Evolutionary conservation across 371 early-diverging fungal genomes (phyloP).

Genomic region (Mortierella sp.): DNA sequence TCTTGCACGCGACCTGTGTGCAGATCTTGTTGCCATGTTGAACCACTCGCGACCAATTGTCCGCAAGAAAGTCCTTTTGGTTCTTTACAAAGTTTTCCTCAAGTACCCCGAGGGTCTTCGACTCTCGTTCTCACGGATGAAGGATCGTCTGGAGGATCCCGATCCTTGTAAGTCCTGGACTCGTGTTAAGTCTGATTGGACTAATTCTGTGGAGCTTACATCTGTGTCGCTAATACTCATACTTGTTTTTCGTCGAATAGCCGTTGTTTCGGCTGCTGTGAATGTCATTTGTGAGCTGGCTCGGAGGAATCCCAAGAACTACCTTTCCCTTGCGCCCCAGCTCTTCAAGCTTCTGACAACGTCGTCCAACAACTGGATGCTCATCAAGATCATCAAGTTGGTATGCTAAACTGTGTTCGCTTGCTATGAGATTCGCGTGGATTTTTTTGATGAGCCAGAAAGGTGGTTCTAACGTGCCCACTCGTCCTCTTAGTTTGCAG

Average conservation of each 20-base stretch:
- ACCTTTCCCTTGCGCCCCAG: constrained; percentile 94
- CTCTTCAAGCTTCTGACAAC: constrained; percentile 90
- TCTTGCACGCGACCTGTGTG: constrained; percentile 90
- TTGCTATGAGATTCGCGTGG: not conserved
- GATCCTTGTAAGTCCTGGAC: constrained; percentile 82
- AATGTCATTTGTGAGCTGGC: constrained; percentile 97
- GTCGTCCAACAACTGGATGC: constrained; percentile 96
- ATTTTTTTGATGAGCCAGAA: not conserved
- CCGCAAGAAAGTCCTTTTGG: constrained; percentile 91
- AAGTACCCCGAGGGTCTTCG: constrained; percentile 92
- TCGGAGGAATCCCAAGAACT: constrained; percentile 89
- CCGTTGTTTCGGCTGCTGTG: constrained; percentile 93
- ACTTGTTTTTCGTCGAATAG: constrained; percentile 45
- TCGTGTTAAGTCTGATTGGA: not conserved
- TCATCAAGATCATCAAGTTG: constrained; percentile 97
- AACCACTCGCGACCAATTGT: constrained; percentile 94
- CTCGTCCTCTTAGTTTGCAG: constrained; percentile 79
- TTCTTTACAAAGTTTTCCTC: constrained; percentile 90
- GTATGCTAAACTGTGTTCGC: constrained; percentile 59
- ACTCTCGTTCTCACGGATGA: constrained; percentile 88
- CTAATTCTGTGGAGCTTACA: not conserved
- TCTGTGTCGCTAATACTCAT: not conserved
- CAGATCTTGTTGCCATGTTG: constrained; percentile 88
- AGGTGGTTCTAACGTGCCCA: not conserved
- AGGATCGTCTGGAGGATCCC: constrained; percentile 91